Evolutionary conservation across 345 rosid genomes (phyloP), one percentile per base, ranked within the genome.

Genomic region (Balakata baccata): DNA sequence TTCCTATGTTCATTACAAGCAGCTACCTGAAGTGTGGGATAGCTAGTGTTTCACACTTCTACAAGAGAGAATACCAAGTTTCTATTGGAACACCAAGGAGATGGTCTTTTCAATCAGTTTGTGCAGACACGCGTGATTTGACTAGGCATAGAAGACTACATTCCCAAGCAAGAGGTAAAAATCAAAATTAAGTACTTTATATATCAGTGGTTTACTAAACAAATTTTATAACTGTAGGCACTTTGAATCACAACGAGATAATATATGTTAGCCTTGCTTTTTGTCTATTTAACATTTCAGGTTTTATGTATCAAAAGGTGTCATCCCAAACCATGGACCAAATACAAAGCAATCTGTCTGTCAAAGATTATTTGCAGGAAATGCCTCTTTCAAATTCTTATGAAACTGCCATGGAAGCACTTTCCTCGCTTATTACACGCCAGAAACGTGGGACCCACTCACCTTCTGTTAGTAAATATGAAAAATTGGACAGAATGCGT

Each of bases 391-490:
- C 87, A 22, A 81, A 82, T 72, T 87, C 87, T 20, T 87, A 93
- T 75, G 98, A 89, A 72, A 79, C 78, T 73, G 94, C 94, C 71
- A 87, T 93, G 98, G 90, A 90, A 72, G 92, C 98, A 41, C 86
- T 93, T 76, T 90, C 96, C 12, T 88, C 93, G 60, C 93, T 89
- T 78, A 90, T 93, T 72, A 81, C 93, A 67, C 81, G 88, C 52
- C 82, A 85, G 71, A 89, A 84, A 66, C 93, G 92, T 34, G 88
- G 87, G 46, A 90, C 85, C 47, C 82, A 54, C 51, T 68, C 87
- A 20, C 58, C 81, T 68, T 71, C 81, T 69, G 72, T 65, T 50
- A 85, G 79, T 50, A 86, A 45, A 81, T 87, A 78, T 74, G 88
- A 60, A 69, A 90, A 93, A 81, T 80, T 90, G 70, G 94, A 88